Percentiles rank a stretch among this genome's conserved stretches.
phyloP scores from a whole-genome alignment of 1,139 yeast genomes.

The Sugiyamaella sp. region DNA sequence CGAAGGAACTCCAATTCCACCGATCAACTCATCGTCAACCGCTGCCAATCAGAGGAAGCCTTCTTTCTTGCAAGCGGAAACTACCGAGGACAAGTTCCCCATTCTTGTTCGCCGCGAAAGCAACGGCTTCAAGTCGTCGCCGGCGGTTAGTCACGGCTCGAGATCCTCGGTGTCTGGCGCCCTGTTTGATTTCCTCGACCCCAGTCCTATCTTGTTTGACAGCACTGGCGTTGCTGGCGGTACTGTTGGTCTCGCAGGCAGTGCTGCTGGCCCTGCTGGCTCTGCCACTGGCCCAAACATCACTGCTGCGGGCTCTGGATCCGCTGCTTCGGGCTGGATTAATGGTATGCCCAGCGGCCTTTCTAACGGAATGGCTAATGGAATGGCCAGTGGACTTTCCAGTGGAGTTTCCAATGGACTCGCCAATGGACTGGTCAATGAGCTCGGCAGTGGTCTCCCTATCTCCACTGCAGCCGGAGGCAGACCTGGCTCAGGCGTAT shows the following conservation, averaged over 20 bases:
- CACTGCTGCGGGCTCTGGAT: not conserved
- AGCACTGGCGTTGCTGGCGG: not conserved
- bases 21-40: not conserved
- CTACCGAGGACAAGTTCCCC: conserved; percentile 49
- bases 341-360: not conserved
- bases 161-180: conserved; percentile 21
- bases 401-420: not conserved
- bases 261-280: not conserved
- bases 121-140: conserved; percentile 33
- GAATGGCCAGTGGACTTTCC: not conserved
- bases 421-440: not conserved
- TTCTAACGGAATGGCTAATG: not conserved
- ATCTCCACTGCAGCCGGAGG: not conserved
- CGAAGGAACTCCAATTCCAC: conserved; percentile 4
- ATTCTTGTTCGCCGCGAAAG: conserved; percentile 45
- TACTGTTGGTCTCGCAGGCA: not conserved
- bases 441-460: not conserved
- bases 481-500: not conserved
- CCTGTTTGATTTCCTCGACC: conserved; percentile 21
- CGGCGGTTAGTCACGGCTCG: not conserved
- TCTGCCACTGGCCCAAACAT: no score
- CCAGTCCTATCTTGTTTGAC: conserved; percentile 18
- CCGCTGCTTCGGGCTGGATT: not conserved
- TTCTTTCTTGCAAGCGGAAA: conserved; percentile 39
- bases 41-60: conserved; percentile 22